Evolutionary conservation across 1,139 yeast species (phyloP).

Genomic region (Yamadazyma triangularis): DNA sequence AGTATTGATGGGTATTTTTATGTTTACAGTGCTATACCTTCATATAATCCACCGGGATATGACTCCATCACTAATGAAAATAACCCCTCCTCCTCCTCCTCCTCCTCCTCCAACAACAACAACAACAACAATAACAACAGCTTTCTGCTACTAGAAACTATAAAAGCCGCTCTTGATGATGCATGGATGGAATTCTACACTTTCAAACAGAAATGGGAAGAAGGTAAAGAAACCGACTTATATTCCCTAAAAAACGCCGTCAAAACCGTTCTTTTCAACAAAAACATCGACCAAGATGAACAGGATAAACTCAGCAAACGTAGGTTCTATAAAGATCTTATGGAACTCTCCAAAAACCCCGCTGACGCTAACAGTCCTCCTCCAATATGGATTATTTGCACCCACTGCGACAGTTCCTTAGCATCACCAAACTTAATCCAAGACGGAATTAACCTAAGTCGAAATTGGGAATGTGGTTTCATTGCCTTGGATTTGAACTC

Average conservation of each 20-base stretch:
- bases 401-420: constrained; percentile 51
- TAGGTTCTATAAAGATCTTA: constrained; percentile 11
- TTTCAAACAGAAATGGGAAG: constrained; percentile 52
- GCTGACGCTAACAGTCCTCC: constrained; percentile 52
- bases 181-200: constrained; percentile 69
- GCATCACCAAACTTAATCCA: constrained; percentile 57
- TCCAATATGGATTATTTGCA: constrained; percentile 63
- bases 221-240: constrained; percentile 62
- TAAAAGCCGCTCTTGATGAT: constrained; percentile 47
- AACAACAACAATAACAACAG: constrained; percentile 3
- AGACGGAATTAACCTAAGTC: constrained; percentile 52
- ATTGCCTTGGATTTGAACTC: constrained; percentile 54
- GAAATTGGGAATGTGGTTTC: constrained; percentile 61
- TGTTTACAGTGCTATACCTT: constrained; percentile 65
- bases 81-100: no score
- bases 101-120: no score
- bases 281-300: constrained; percentile 18
- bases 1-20: constrained; percentile 68
- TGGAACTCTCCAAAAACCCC: constrained; percentile 36
- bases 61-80: constrained; percentile 15
- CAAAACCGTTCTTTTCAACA: constrained; percentile 52
- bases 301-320: constrained; percentile 13
- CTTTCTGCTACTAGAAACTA: constrained; percentile 42
- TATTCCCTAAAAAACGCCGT: constrained; percentile 56
- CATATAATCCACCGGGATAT: constrained; percentile 50